Percentiles rank a stretch among this genome's conserved stretches.
These are phyloP conservation scores for Mycena chlorophos DNA, from an alignment of 768 basidiomycete genomes.

Conservation along the genomic window DNA sequence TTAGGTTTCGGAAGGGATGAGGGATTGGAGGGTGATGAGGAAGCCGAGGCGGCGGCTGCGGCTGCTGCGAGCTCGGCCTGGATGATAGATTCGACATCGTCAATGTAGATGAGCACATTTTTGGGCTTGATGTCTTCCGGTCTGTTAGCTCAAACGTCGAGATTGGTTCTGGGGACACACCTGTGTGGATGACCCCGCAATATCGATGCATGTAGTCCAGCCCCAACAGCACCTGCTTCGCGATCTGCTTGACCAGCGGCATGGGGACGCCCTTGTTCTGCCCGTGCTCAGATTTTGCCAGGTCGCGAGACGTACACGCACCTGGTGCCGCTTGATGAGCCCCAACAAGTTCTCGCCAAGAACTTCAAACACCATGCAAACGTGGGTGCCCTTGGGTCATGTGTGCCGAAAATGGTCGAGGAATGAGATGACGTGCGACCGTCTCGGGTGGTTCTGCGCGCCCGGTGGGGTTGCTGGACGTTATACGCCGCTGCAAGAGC, in stretches of 20 bases:
- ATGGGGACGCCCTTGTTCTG: conserved; percentile 95
- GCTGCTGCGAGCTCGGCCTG: conserved; percentile 65
- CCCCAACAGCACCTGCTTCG: conserved; percentile 92
- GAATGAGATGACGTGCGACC: conserved; percentile 94
- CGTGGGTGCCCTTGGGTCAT: conserved; percentile 94
- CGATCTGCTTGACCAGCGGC: conserved; percentile 90
- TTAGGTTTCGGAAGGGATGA: conserved; percentile 52
- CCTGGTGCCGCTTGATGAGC: conserved; percentile 89
- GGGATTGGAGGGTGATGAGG: conserved; percentile 32
- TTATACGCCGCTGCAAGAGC: conserved; percentile 95
- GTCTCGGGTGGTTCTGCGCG: conserved; percentile 75
- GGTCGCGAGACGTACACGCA: not conserved
- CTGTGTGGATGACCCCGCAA: conserved; percentile 96
- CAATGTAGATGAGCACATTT: conserved; percentile 95
- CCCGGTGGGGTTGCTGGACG: conserved; percentile 63
- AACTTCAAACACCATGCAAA: conserved; percentile 99
- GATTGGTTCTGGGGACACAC: conserved; percentile 34
- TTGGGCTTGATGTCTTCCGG: conserved; percentile 95
- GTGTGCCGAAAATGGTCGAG: conserved; percentile 97
- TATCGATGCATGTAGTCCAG: conserved; percentile 97
- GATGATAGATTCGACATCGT: conserved; percentile 93
- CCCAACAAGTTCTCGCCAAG: conserved; percentile 95
- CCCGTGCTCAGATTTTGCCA: not conserved
- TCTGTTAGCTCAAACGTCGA: conserved; percentile 11
- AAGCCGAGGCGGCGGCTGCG: conserved; percentile 32